Evolutionary conservation across 805 yeast species (phyloP).

Genomic region (Myxozyma neotropica): DNA sequence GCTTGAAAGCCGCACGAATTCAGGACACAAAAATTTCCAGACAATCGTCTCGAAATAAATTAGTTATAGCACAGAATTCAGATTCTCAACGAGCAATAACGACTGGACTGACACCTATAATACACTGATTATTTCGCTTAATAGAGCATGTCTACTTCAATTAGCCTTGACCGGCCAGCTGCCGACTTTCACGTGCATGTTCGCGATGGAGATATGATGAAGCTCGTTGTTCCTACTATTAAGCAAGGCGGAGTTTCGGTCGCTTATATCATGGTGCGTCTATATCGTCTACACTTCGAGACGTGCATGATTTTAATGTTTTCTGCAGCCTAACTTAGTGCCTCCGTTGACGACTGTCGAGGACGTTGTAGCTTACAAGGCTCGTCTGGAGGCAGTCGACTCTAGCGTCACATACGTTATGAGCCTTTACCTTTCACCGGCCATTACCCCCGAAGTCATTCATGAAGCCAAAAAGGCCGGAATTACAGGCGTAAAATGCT

Average conservation of each 20-base stretch:
- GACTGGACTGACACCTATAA: no score
- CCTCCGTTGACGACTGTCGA: constrained; percentile 87
- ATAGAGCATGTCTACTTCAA: constrained; percentile 1
- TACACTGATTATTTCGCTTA: no score
- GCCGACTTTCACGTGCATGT: constrained; percentile 97
- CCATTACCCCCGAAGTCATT: constrained; percentile 82
- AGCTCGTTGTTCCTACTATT: constrained; percentile 85
- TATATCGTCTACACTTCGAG: background rate
- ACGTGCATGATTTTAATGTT: background rate
- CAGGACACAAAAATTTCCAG: background rate
- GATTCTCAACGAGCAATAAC: background rate
- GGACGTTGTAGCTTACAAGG: constrained; percentile 69
- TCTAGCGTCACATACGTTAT: constrained; percentile 87
- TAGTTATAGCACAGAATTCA: no score
- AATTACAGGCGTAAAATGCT: constrained; percentile 87
- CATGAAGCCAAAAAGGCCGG: constrained; percentile 71
- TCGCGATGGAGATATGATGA: constrained; percentile 93
- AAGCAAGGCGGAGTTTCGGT: constrained; percentile 87
- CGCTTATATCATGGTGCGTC: constrained; percentile 75
- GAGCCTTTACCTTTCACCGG: constrained; percentile 81
- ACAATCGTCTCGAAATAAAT: no score
- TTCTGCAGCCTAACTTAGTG: constrained; percentile 80
- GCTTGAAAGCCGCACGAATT: background rate
- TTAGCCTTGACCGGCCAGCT: constrained; percentile 43
- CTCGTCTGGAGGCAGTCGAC: constrained; percentile 61